Evolutionary conservation across 2,329 filamentous ascomycete species (phyloP).

Genomic region (Pleurostoma richardsiae): DNA sequence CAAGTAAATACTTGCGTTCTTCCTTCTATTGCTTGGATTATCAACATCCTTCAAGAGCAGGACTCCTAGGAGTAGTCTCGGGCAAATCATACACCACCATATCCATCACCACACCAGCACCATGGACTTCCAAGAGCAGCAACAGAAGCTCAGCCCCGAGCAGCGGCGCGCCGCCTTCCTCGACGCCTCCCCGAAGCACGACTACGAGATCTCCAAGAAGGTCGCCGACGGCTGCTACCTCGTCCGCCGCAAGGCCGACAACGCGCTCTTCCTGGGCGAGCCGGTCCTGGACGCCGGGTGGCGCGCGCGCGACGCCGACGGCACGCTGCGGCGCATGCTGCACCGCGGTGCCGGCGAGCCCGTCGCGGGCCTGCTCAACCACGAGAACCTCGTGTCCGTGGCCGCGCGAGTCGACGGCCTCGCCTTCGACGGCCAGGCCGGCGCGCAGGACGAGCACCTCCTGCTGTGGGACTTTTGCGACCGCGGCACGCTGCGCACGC

Average conservation of each 20-base stretch:
- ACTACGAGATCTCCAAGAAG: slow-evolving; percentile 23
- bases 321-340: slow-evolving; percentile 16
- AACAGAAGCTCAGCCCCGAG: no score
- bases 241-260: slow-evolving; percentile 21
- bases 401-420: slow-evolving; percentile 20
- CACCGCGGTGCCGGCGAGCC: slow-evolving; percentile 19
- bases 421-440: slow-evolving; percentile 8
- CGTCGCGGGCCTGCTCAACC: slow-evolving; percentile 34
- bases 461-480: slow-evolving; percentile 49
- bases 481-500: slow-evolving; percentile 38
- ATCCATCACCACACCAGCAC: no score
- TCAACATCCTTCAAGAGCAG: no score
- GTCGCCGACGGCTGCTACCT: slow-evolving; percentile 23
- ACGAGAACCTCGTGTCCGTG: slow-evolving; percentile 43
- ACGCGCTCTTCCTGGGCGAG: slow-evolving; percentile 26
- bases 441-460: slow-evolving; percentile 16
- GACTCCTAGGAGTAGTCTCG: no score
- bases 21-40: no score
- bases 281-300: slow-evolving; percentile 12
- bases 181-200: slow-evolving; percentile 16
- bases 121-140: no score
- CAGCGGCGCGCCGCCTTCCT: no score
- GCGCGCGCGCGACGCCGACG: slow-evolving; percentile 1
- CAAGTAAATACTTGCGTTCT: no score
- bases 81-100: no score